A percentile compares a stretch with the other conserved stretches of the same genome.
Conservation (phyloP, 2,329 filamentous ascomycete genomes). For the Tolypocladium nubicola region DNA sequence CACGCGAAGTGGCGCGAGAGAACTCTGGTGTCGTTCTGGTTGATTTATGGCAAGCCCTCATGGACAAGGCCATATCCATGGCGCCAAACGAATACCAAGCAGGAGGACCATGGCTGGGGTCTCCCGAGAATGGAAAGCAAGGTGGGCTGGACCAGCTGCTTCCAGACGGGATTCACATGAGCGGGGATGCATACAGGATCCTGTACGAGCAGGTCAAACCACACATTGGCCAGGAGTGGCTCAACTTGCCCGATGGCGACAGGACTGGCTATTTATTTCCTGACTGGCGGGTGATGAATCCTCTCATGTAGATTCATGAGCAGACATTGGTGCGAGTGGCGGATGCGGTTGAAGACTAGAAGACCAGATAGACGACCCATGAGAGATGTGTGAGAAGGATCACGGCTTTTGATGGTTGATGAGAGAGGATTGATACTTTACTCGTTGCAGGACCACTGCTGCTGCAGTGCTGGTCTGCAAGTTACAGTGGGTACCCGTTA, state of each 20-base stretch:
- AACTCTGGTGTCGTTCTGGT: constrained; percentile 58
- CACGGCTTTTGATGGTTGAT: background rate
- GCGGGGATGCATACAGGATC: constrained; percentile 39
- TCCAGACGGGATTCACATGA: constrained; percentile 49
- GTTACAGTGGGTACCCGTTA: too few species aligned
- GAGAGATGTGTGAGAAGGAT: background rate
- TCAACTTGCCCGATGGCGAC: constrained; percentile 22
- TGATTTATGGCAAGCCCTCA: constrained; percentile 72
- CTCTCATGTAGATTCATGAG: background rate
- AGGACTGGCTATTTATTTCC: constrained; percentile 33
- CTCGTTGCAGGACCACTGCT: background rate
- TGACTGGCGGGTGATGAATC: constrained; percentile 29
- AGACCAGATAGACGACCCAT: background rate
- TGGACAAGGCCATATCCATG: constrained; percentile 54
- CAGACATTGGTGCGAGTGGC: background rate
- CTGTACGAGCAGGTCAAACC: constrained; percentile 37
- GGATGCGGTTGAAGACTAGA: background rate
- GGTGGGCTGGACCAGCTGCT: constrained; percentile 41
- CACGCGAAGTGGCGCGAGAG: constrained; percentile 58
- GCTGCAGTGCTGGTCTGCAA: too few species aligned
- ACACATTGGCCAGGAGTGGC: constrained; percentile 36
- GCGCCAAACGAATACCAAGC: constrained; percentile 45
- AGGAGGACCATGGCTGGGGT: constrained; percentile 36
- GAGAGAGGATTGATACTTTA: background rate
- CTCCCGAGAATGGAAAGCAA: constrained; percentile 35